Evolutionary conservation across 768 basidiomycete genomes (phyloP).

Genomic region (Mycena rebaudengoi): DNA sequence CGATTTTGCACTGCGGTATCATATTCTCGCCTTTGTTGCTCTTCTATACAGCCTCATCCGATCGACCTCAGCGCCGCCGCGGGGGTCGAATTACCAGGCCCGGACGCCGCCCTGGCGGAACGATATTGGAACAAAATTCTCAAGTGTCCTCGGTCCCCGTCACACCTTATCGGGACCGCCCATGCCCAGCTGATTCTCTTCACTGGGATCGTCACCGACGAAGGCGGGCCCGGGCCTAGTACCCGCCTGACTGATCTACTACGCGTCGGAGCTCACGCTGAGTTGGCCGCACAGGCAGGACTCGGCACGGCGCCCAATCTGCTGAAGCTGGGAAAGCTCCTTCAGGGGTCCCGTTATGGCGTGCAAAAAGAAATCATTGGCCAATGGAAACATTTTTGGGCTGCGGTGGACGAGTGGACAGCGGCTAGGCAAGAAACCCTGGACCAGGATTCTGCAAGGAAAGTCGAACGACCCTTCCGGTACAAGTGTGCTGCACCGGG

Average conservation of each 20-base stretch:
- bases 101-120: neutral
- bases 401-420: neutral
- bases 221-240: neutral
- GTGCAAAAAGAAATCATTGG: neutral
- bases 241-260: neutral
- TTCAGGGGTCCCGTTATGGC: neutral
- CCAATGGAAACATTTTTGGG: neutral
- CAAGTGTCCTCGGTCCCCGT: neutral
- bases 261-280: neutral
- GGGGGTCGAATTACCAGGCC: neutral
- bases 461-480: neutral
- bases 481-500: conserved; percentile 9
- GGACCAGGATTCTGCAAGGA: neutral
- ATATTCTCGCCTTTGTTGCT: neutral
- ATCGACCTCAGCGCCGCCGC: neutral
- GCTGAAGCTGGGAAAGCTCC: neutral
- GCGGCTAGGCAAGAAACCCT: neutral
- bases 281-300: neutral
- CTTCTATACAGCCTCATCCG: neutral
- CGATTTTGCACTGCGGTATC: neutral
- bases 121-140: neutral
- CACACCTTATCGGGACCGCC: neutral
- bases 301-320: neutral
- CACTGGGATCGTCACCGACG: neutral
- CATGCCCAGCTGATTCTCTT: neutral